Base-by-base conservation (phyloP, 805 yeast genomes). In the Candida germanica region DNA sequence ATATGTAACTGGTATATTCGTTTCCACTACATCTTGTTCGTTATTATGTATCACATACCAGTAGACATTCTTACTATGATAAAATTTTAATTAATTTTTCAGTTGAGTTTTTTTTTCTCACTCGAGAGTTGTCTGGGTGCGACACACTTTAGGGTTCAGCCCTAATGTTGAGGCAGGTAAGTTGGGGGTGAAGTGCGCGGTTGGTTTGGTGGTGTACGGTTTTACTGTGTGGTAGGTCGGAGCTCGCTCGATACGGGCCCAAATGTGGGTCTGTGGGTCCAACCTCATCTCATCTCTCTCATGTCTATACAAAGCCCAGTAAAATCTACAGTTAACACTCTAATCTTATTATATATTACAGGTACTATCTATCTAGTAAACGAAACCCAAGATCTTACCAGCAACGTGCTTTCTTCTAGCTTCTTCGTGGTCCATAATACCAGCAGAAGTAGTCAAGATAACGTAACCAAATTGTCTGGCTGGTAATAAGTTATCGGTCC, bases 381-480 rank as follows among this genome's bases (percentile, higher is more conserved):
- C 96, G 79, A 87, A 89, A 69, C 97, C 98, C 67, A 89, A 84
- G 74, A 89, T 85, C 83, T 89, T 89, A 74, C 98, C 98, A 58
- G 96, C 87, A 59, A 89, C 97, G 79, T 89, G 97, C 86, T 89
- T 91, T 83, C 97, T 85, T 83, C 95, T 87, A 65, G 98, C 98
- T 79, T 89, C 97, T 80, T 91, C 97, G 80, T 89, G 98, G 82
- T 91, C 97, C 95, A 89, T 88, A 64, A 89, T 89, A 78, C 98
- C 98, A 61, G 97, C 96, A 61, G 97, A 91, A 60, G 98, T 89
- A 75, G 98, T 91, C 70, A 89, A 81, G 73, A 89, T 86, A 66
- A 89, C 89, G 83, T 73, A 88, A 77, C 98, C 98, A 66, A 89
- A 91, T 77, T 89, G 98, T 84, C 98, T 87, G 55, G 98, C 95